phyloP scores from a whole-genome alignment of 352 stramenopile genomes.

The Pythium apleroticum region DNA sequence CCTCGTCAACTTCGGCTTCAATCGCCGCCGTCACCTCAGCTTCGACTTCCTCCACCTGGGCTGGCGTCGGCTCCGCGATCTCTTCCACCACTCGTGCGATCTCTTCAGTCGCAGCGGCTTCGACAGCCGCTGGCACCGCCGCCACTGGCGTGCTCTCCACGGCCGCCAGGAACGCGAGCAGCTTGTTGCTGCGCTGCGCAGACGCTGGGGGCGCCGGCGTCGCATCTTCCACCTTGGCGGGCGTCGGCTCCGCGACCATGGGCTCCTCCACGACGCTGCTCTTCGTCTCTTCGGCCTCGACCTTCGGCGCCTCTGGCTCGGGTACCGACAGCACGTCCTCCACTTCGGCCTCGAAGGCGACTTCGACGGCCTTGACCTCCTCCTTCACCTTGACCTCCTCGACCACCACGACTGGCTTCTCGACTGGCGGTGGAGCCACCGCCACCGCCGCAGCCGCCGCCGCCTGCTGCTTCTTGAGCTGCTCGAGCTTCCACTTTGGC shows the following conservation, averaged over 20 bases:
- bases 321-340: neutral
- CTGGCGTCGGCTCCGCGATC: neutral
- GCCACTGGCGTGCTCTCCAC: constrained; percentile 9
- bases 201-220: neutral
- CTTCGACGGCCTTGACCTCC: constrained; percentile 5
- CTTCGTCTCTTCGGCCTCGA: neutral
- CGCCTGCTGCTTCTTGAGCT: neutral
- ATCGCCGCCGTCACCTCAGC: neutral
- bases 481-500: constrained; percentile 9
- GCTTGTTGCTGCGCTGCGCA: constrained; percentile 8
- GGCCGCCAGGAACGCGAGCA: constrained; percentile 20
- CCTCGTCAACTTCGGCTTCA: neutral
- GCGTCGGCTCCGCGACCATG: neutral
- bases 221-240: neutral
- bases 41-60: neutral
- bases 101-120: neutral
- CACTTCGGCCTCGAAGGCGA: constrained; percentile 17
- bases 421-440: neutral
- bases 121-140: neutral
- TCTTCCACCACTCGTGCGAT: neutral
- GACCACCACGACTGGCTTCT: constrained; percentile 4
- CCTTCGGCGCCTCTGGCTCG: neutral
- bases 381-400: constrained; percentile 8
- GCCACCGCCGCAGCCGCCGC: neutral
- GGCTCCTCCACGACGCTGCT: neutral